phyloP scores from a whole-genome alignment of 257 asterid genomes.

The Solanum ossicruentum region DNA sequence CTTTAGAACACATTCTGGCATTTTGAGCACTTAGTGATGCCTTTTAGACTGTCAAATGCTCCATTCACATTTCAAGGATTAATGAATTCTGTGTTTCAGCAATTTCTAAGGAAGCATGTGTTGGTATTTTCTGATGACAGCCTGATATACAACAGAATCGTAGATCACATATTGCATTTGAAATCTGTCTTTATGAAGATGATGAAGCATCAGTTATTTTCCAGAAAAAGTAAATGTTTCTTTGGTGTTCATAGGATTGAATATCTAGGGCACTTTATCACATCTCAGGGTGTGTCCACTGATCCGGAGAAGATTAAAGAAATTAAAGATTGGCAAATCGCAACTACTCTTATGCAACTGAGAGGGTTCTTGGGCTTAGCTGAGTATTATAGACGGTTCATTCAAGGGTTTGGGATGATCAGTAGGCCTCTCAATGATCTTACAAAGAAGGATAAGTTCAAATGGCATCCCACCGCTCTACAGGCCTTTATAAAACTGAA shows the following conservation, averaged over 20 bases:
- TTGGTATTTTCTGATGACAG: background rate
- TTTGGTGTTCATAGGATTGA: background rate
- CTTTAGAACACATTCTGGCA: background rate
- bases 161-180: background rate
- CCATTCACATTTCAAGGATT: background rate
- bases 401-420: background rate
- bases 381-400: too few species aligned
- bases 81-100: background rate
- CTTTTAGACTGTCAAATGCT: background rate
- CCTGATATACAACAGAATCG: too few species aligned
- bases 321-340: background rate
- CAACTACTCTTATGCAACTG: background rate
- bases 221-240: background rate
- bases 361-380: background rate
- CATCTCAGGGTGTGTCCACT: background rate
- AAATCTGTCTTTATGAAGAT: background rate
- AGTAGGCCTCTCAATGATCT: background rate
- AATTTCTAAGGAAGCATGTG: background rate
- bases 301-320: background rate
- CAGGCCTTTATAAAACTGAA: background rate
- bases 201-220: background rate
- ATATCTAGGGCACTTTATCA: background rate
- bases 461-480: background rate
- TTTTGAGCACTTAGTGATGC: background rate
- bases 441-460: background rate